Conservation (phyloP, 805 yeast species). For the Lachancea nothofagi region DNA sequence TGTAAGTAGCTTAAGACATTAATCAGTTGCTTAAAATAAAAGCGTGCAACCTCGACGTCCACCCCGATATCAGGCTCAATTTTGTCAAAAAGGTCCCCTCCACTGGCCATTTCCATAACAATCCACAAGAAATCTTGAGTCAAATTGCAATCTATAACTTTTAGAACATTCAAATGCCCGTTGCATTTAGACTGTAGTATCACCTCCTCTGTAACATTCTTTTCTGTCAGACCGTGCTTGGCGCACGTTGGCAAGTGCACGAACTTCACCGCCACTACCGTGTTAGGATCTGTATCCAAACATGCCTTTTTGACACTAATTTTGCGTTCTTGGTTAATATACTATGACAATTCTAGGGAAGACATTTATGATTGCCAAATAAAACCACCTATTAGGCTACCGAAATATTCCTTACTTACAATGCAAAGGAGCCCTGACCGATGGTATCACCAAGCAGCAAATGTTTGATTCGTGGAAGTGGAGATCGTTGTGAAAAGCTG, state of each 20-base stretch:
- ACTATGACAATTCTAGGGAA: neutral
- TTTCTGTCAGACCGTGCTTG: conserved; percentile 34
- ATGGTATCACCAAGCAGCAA: conserved; percentile 46
- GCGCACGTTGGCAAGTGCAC: conserved; percentile 40
- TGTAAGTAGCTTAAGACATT: conserved; percentile 59
- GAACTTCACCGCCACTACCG: conserved; percentile 53
- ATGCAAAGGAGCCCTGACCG: conserved; percentile 67
- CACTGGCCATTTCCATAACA: conserved; percentile 61
- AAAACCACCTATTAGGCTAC: neutral
- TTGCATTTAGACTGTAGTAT: conserved; percentile 53
- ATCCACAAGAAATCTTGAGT: conserved; percentile 58
- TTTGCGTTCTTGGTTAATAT: neutral
- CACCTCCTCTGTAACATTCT: conserved; percentile 48
- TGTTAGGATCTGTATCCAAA: conserved; percentile 32
- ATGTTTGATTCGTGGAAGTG: conserved; percentile 43
- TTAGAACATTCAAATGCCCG: conserved; percentile 55
- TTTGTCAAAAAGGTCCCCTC: conserved; percentile 75
- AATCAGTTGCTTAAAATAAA: conserved; percentile 61
- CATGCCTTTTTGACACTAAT: conserved; percentile 47
- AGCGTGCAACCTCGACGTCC: conserved; percentile 58
- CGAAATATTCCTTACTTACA: conserved; percentile 31
- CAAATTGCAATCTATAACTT: conserved; percentile 48
- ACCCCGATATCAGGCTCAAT: conserved; percentile 73
- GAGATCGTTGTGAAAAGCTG: conserved; percentile 39
- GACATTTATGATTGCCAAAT: too few species aligned